Evolutionary conservation across 495 filamentous ascomycete genomes (phyloP), one percentile per base, ranked within the genome.

Genomic region (Penicillium steckii): DNA sequence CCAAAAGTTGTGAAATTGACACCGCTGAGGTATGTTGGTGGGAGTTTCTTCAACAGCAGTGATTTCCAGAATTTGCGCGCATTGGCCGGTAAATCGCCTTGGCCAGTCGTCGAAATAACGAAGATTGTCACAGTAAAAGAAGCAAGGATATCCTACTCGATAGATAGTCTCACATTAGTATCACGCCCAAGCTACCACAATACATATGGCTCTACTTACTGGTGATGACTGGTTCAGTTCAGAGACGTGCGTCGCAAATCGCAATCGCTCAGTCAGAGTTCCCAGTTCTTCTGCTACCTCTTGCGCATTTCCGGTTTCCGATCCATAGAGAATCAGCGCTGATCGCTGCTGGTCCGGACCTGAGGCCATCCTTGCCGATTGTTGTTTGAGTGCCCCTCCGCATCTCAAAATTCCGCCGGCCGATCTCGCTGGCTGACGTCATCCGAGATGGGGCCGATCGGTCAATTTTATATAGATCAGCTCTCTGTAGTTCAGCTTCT

Each of bases 241-340:
- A 30, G 81, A 75, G 18, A 95, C 85, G 38, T 80, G 74, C 5
- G 89, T 87, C 45, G 74, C 60, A 65, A 96, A 96, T 60, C 83
- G 89, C 21, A 96, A 74, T 8, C 92, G 80, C 67, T 91, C 82
- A 8, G 80, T 68, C 57, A 88, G 57, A 21, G 84, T 77, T 17
- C 86, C 89, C 46, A 97, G 69, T 70, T 97, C 90, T 52, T 88
- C 83, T 3, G 95, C 91, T 37, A 90, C 81, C 57, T 97, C 94
- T 61, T 94, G 86, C 29, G 89, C 85, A 61, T 91, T 97, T 37
- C 95, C 94, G 0, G 91, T 96, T 71, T 99, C 95, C 15, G 91
- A 90, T 25, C 90, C 95, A 74, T 96, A 97, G 32, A 95, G 81
- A 33, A 99, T 77, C 44, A 95, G 79, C 38, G 88, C 85, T 24